Evolutionary conservation across 2,329 filamentous ascomycete species (phyloP), one percentile per base, ranked within the genome.

Genomic region (Drechslerella coelobrocha): DNA sequence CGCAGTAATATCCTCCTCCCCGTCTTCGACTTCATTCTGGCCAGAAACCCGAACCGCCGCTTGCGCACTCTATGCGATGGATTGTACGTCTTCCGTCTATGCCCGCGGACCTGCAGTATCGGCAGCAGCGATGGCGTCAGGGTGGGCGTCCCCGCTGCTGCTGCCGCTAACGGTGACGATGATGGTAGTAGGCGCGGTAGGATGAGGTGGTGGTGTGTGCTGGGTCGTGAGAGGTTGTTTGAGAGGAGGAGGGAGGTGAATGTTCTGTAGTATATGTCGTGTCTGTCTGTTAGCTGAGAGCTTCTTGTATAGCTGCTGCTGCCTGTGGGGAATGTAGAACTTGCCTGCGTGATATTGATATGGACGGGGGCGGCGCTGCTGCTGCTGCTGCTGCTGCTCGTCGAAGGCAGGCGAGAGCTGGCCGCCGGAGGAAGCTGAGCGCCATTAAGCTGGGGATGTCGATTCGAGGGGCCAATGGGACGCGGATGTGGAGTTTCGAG

Each of bases 1-100:
- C 84, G 78, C 76, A 79, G 78, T 56, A 87, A 75, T 68, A 82
- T 84, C 78, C 82, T 84, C 63, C 81, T 79, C 2, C 85, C 85
- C 8, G 80, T 83, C 76, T 80, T 81, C 48, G 81, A 82, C 73
- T 81, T 79, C 73, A 82, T 77, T 37, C 85, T 79, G 73, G 79
- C 81, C 51, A 87, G 77, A 74, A 86, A 87, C 0, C 85, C 85
- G 73, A 84, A 82, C 73, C 84, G 81, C 23, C 85, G 81, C 81
- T 86, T 87, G 78, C 86, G 83, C 12, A 86, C 79, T 29, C 68
- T 71, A 63, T 59, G 73, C 53, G 68, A 75, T 50, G 43, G 59
- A 17, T 72, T 63, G 14, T 65, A 72, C 23, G 68, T 72, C 54
- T 72, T 65, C 14, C 68, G 27, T 17, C 29, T 24, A 41, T 72